phyloP scores from a whole-genome alignment of 73 alveolate species.

The Paramecium octaurelia region DNA sequence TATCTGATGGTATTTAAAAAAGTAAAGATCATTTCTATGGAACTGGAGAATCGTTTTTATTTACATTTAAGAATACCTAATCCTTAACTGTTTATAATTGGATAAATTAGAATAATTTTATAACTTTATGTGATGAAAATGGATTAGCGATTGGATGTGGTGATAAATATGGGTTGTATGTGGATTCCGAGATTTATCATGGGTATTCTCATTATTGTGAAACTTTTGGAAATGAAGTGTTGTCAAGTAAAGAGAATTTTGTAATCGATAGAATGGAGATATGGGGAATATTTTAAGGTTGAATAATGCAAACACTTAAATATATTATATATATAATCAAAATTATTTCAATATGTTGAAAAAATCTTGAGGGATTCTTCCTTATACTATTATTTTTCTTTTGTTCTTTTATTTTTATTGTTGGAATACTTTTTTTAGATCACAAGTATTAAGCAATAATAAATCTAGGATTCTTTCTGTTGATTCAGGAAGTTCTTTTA shows the following conservation, averaged over 20 bases:
- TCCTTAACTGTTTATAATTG: background rate
- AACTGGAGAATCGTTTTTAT: conserved; percentile 26
- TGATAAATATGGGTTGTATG: conserved; percentile 29
- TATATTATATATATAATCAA: background rate
- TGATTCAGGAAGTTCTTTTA: conserved; percentile 13
- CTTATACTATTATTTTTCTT: conserved; percentile 16
- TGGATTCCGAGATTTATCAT: background rate
- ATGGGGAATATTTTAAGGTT: conserved; percentile 11
- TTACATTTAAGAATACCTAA: conserved; percentile 2
- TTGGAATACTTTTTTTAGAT: conserved; percentile 9
- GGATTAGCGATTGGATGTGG: conserved; percentile 42
- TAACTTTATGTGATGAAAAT: conserved; percentile 8
- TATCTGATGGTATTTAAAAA: conserved; percentile 7
- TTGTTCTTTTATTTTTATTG: background rate
- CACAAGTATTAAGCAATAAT: conserved; percentile 23
- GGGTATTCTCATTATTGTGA: background rate
- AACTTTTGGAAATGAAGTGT: conserved; percentile 1
- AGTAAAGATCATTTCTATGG: background rate
- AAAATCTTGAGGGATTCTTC: conserved; percentile 33
- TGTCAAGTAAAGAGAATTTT: background rate
- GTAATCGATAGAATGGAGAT: background rate
- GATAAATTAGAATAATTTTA: background rate
- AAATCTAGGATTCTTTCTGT: conserved; percentile 26
- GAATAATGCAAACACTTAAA: background rate
- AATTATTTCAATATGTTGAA: conserved; percentile 27